These are phyloP conservation scores for Detonula confervacea DNA, from an alignment of 352 stramenopile genomes.

Conservation along the genomic window DNA sequence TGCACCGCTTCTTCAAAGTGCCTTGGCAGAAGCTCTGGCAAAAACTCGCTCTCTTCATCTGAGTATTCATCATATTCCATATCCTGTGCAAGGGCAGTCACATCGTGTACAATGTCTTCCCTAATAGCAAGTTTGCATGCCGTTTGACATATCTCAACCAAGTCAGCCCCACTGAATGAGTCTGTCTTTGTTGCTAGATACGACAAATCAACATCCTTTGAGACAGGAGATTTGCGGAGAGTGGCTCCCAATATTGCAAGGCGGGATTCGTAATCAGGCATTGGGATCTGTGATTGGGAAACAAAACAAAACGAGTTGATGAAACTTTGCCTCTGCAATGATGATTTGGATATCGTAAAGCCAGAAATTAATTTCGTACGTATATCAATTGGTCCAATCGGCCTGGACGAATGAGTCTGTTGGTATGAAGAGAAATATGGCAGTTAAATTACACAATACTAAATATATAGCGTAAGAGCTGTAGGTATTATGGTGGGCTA, in stretches of 20 bases:
- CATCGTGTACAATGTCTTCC: slow-evolving; percentile 73
- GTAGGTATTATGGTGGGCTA: neutral
- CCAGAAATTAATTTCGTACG: neutral
- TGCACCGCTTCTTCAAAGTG: slow-evolving; percentile 99
- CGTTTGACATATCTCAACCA: slow-evolving; percentile 89
- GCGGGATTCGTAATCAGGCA: slow-evolving; percentile 88
- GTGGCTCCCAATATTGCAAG: slow-evolving; percentile 88
- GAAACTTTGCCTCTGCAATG: no score
- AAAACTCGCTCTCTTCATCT: slow-evolving; percentile 94
- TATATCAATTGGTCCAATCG: slow-evolving; percentile 95
- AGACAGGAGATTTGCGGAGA: slow-evolving; percentile 87
- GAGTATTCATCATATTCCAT: slow-evolving; percentile 89
- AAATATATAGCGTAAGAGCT: neutral
- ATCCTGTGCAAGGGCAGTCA: slow-evolving; percentile 46
- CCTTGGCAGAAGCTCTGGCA: slow-evolving; percentile 91
- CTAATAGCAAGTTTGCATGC: slow-evolving; percentile 88
- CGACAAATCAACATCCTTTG: slow-evolving; percentile 82
- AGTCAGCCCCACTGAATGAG: slow-evolving; percentile 87
- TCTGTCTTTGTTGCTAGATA: slow-evolving; percentile 86
- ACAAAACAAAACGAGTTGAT: neutral
- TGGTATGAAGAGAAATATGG: slow-evolving; percentile 36
- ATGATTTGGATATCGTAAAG: no score
- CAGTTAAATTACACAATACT: no score
- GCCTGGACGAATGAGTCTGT: slow-evolving; percentile 92
- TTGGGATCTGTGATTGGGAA: slow-evolving; percentile 80